phyloP scores from a whole-genome alignment of 2,329 filamentous ascomycete genomes.

The Aureobasidium sp. region DNA sequence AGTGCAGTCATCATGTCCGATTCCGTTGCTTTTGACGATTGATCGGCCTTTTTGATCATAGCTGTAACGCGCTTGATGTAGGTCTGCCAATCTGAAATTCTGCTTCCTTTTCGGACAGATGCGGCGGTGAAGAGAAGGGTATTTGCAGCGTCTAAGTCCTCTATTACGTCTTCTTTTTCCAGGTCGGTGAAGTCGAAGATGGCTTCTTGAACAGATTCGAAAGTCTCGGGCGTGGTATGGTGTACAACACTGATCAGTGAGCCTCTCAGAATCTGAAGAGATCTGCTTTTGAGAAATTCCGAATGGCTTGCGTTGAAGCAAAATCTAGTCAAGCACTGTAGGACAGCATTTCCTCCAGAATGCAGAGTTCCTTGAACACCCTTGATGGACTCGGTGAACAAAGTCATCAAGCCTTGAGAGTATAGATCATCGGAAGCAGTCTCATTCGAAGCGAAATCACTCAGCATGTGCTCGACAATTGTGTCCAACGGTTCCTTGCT shows the following conservation, averaged over 20 bases:
- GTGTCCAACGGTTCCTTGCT: slow-evolving; percentile 60
- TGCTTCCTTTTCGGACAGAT: slow-evolving; percentile 74
- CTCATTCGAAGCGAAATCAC: slow-evolving; percentile 56
- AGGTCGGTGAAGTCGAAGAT: slow-evolving; percentile 47
- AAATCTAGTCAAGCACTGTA: slow-evolving; percentile 13
- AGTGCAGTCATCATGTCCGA: slow-evolving; percentile 27
- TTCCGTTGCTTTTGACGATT: neutral
- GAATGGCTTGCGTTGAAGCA: slow-evolving; percentile 23
- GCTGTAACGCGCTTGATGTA: slow-evolving; percentile 45
- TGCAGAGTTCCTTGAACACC: slow-evolving; percentile 54
- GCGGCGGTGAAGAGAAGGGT: slow-evolving; percentile 59
- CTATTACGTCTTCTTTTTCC: slow-evolving; percentile 29
- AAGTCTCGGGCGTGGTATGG: slow-evolving; percentile 67
- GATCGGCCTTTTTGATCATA: slow-evolving; percentile 26
- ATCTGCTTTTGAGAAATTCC: slow-evolving; percentile 27
- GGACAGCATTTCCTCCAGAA: slow-evolving; percentile 42
- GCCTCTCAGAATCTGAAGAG: slow-evolving; percentile 59
- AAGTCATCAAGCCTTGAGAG: slow-evolving; percentile 80
- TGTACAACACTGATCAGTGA: slow-evolving; percentile 77
- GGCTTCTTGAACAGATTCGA: slow-evolving; percentile 58
- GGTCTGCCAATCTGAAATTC: slow-evolving; percentile 64
- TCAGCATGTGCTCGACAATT: slow-evolving; percentile 65
- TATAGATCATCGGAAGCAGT: slow-evolving; percentile 57
- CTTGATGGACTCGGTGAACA: slow-evolving; percentile 76
- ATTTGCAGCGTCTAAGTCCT: slow-evolving; percentile 36